phyloP scores from a whole-genome alignment of 805 yeast genomes.

The Sugiyamaella lignohabitans region DNA sequence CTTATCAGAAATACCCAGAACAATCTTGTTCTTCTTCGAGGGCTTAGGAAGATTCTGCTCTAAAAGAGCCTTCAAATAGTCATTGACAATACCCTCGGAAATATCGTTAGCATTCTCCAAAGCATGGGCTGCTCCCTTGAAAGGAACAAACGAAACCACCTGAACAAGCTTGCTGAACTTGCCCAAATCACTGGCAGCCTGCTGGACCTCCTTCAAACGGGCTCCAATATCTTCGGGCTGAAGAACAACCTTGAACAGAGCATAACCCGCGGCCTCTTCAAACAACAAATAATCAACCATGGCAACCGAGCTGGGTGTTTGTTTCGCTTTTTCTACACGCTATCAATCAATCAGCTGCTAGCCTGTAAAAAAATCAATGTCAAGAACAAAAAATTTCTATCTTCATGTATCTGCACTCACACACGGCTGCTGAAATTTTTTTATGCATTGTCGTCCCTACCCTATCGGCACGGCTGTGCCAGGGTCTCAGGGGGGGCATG shows the following conservation, averaged over 20 bases:
- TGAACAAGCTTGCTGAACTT: constrained; percentile 89
- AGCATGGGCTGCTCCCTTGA: constrained; percentile 99
- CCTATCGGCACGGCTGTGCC: too few relatives aligned
- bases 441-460: too few relatives aligned
- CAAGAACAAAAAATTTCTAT: neutral
- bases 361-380: neutral
- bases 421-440: too few relatives aligned
- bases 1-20: constrained; percentile 89
- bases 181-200: constrained; percentile 76
- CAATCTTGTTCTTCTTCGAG: constrained; percentile 56
- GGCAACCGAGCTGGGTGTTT: neutral
- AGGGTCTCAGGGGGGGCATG: too few relatives aligned
- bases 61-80: constrained; percentile 79
- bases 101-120: constrained; percentile 96
- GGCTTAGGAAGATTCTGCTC: constrained; percentile 87
- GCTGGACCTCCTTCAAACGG: constrained; percentile 88
- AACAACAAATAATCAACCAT: constrained; percentile 82
- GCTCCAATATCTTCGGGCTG: constrained; percentile 94
- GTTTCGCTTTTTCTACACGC: too few relatives aligned
- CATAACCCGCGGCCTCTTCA: constrained; percentile 99
- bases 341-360: too few relatives aligned
- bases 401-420: neutral
- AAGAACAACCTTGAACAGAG: constrained; percentile 84
- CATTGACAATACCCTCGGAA: constrained; percentile 93
- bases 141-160: constrained; percentile 92